These are phyloP conservation scores for Quercus cerris DNA, from an alignment of 306 rosid genomes.

Conservation along the genomic window DNA sequence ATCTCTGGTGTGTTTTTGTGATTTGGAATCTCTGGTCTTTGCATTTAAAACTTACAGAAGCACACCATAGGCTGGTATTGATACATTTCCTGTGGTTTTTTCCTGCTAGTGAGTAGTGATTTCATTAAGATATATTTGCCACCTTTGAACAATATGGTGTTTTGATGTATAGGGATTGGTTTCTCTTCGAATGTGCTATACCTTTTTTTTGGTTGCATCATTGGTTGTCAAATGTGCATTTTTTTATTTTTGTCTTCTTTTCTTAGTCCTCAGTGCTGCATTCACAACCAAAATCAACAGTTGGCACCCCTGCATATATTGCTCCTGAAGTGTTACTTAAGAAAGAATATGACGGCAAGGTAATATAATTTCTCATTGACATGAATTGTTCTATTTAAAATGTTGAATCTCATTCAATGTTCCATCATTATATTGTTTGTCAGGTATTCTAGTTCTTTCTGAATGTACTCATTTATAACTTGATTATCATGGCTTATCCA, in stretches of 20 bases:
- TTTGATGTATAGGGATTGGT: background rate
- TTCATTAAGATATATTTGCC: background rate
- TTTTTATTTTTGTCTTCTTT: conserved; percentile 17
- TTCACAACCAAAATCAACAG: conserved; percentile 96
- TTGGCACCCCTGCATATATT: conserved; percentile 95
- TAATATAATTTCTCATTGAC: conserved; percentile 23
- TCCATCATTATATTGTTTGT: background rate
- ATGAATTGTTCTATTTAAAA: background rate
- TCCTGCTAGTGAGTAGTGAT: background rate
- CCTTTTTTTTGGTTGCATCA: background rate
- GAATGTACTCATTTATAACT: background rate
- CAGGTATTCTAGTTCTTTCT: background rate
- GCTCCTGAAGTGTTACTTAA: conserved; percentile 96
- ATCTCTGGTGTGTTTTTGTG: background rate
- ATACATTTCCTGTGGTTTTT: background rate
- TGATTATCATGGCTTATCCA: background rate
- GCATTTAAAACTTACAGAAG: background rate
- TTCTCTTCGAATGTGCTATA: background rate
- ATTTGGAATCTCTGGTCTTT: background rate
- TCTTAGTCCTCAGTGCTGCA: conserved; percentile 89
- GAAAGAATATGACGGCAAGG: conserved; percentile 99
- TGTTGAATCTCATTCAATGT: background rate
- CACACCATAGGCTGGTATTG: background rate
- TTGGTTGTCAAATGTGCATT: conserved; percentile 17
- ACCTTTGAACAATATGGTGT: background rate